A percentile compares a stretch with the other conserved stretches of the same genome.
Evolutionary conservation across 2,329 filamentous ascomycete genomes (phyloP).

Genomic region (Annulohypoxylon truncatum): DNA sequence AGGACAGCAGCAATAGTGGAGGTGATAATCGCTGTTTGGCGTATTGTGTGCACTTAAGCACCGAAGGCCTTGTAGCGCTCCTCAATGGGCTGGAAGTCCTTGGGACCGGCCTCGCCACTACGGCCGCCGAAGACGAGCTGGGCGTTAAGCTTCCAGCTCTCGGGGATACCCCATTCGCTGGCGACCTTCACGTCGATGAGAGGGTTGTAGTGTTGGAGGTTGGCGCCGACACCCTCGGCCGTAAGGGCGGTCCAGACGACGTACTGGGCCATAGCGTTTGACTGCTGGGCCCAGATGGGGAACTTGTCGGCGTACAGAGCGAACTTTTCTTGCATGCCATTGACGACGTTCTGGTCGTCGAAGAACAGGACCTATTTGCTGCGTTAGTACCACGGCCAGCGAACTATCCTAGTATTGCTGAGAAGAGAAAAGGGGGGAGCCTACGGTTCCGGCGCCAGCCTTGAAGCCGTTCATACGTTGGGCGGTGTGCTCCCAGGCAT

Average conservation of each 20-base stretch:
- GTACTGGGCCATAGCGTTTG: constrained; percentile 84
- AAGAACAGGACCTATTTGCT: constrained; percentile 79
- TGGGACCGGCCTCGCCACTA: constrained; percentile 67
- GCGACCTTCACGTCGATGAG: constrained; percentile 80
- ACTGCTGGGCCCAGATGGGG: constrained; percentile 79
- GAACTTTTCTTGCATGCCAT: constrained; percentile 75
- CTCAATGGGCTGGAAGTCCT: constrained; percentile 73
- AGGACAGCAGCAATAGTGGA: not conserved
- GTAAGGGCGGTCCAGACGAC: constrained; percentile 84
- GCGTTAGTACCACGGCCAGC: not conserved
- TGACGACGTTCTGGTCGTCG: constrained; percentile 77
- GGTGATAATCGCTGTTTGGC: not conserved
- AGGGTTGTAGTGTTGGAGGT: constrained; percentile 95
- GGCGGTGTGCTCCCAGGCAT: constrained; percentile 67
- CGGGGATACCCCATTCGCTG: constrained; percentile 75
- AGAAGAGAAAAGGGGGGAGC: constrained; percentile 46
- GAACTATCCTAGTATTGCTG: not conserved
- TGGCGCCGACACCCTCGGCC: constrained; percentile 85
- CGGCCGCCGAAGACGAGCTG: constrained; percentile 86
- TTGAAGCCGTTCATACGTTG: constrained; percentile 66
- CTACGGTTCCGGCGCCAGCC: constrained; percentile 79
- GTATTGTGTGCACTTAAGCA: constrained; percentile 51
- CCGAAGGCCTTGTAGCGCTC: constrained; percentile 75
- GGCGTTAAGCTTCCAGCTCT: constrained; percentile 79
- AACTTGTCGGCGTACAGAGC: constrained; percentile 83